phyloP scores from a whole-genome alignment of 139 green algal species.

The Volvox reticuliferus region DNA sequence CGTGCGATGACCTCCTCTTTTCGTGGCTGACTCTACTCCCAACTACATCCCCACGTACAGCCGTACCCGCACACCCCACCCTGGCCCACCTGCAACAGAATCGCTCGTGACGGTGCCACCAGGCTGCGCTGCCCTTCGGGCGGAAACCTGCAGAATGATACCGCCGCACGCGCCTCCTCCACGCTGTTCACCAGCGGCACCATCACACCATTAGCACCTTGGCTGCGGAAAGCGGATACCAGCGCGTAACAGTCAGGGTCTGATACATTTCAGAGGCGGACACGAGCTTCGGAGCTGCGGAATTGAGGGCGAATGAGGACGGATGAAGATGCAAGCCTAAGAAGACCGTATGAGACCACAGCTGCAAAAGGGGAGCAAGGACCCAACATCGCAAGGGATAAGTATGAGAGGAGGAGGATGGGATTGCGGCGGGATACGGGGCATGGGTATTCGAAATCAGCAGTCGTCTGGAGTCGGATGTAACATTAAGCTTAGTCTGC shows the following conservation, averaged over 20 bases:
- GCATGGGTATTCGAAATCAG: too few relatives aligned
- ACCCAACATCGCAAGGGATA: too few relatives aligned
- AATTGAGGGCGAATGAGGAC: neutral
- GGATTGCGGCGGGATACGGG: too few relatives aligned
- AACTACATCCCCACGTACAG: neutral
- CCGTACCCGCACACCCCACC: neutral
- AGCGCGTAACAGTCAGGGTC: too few relatives aligned
- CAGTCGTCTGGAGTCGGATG: too few relatives aligned
- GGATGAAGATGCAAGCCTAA: too few relatives aligned
- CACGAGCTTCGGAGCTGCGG: too few relatives aligned
- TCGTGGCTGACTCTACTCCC: neutral
- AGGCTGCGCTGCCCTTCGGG: constrained; percentile 29
- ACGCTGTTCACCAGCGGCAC: constrained; percentile 33
- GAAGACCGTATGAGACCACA: too few relatives aligned
- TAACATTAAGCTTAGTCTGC: too few relatives aligned
- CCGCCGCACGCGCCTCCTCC: constrained; percentile 16
- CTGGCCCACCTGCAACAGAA: constrained; percentile 19
- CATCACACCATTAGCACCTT: constrained; percentile 19
- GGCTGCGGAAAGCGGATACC: neutral
- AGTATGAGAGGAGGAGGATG: too few relatives aligned
- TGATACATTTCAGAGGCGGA: too few relatives aligned
- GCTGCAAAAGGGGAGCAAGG: too few relatives aligned
- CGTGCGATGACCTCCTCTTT: neutral
- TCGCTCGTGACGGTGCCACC: constrained; percentile 13
- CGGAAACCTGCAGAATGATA: constrained; percentile 34